Conservation (phyloP, 192 early-diverging fungal species). For the Umbelopsis vinacea region DNA sequence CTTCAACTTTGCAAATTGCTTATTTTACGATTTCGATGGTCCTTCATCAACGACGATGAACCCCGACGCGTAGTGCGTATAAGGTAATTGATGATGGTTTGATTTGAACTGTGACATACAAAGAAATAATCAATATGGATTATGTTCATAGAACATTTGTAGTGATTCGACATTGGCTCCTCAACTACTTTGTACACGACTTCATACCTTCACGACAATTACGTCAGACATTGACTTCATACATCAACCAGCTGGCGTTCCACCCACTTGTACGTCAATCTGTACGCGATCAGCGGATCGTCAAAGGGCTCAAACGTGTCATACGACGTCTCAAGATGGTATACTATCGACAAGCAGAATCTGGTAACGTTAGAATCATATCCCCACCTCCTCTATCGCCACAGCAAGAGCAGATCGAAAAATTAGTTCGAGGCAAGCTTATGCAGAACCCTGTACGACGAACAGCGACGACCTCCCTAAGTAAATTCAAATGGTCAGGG, state of each 20-base stretch:
- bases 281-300: slow-evolving; percentile 55
- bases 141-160: slow-evolving; percentile 52
- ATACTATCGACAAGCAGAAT: slow-evolving; percentile 24
- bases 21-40: slow-evolving; percentile 60
- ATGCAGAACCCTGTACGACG: slow-evolving; percentile 25
- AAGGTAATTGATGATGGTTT: slow-evolving; percentile 35
- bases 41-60: slow-evolving; percentile 50
- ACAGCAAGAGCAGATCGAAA: slow-evolving; percentile 35
- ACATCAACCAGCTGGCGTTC: slow-evolving; percentile 43
- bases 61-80: slow-evolving; percentile 55
- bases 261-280: slow-evolving; percentile 46
- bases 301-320: slow-evolving; percentile 47
- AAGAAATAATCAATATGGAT: not conserved
- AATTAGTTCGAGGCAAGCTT: slow-evolving; percentile 33
- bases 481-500: slow-evolving; percentile 25
- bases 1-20: slow-evolving; percentile 55
- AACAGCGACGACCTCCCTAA: slow-evolving; percentile 27
- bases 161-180: slow-evolving; percentile 62
- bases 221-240: slow-evolving; percentile 41
- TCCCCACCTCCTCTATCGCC: slow-evolving; percentile 36
- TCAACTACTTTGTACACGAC: slow-evolving; percentile 63
- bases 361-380: slow-evolving; percentile 36
- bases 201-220: slow-evolving; percentile 50
- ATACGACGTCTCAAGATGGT: slow-evolving; percentile 39
- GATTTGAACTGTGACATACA: not conserved